These are phyloP conservation scores for Beauveria caledonica DNA, from an alignment of 2,329 filamentous ascomycete genomes.

Conservation along the genomic window DNA sequence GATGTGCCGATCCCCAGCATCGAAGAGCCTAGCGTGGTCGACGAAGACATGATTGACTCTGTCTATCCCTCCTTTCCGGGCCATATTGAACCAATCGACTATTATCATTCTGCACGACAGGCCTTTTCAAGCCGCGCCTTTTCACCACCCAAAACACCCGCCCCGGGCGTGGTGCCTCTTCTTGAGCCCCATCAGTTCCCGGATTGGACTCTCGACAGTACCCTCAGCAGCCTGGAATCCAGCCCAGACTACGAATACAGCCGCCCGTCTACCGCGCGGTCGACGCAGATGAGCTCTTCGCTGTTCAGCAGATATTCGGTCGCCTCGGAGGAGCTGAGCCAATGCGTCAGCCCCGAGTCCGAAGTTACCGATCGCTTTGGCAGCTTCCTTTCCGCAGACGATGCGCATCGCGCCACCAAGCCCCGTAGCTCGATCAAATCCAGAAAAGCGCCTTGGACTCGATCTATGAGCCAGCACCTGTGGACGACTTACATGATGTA, in stretches of 20 bases:
- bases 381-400: slow-evolving; percentile 20
- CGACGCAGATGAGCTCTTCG: slow-evolving; percentile 50
- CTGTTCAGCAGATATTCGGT: slow-evolving; percentile 49
- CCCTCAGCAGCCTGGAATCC: slow-evolving; percentile 49
- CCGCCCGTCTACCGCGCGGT: slow-evolving; percentile 51
- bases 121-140: slow-evolving; percentile 33
- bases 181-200: slow-evolving; percentile 42
- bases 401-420: slow-evolving; percentile 25
- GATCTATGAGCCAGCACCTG: slow-evolving; percentile 55
- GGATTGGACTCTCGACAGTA: slow-evolving; percentile 51
- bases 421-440: slow-evolving; percentile 21
- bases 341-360: slow-evolving; percentile 43
- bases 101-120: slow-evolving; percentile 20
- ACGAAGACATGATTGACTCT: slow-evolving; percentile 36
- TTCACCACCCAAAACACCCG: slow-evolving; percentile 53
- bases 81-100: slow-evolving; percentile 24
- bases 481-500: slow-evolving; percentile 60
- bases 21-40: slow-evolving; percentile 42
- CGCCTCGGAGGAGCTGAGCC: slow-evolving; percentile 45
- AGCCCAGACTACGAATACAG: slow-evolving; percentile 52
- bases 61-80: slow-evolving; percentile 16
- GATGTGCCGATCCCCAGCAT: slow-evolving; percentile 59
- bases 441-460: slow-evolving; percentile 54
- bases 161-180: slow-evolving; percentile 36
- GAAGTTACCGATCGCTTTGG: slow-evolving; percentile 20